Conservation (phyloP, 2,329 filamentous ascomycete species). For the Verticillium albo-atrum region DNA sequence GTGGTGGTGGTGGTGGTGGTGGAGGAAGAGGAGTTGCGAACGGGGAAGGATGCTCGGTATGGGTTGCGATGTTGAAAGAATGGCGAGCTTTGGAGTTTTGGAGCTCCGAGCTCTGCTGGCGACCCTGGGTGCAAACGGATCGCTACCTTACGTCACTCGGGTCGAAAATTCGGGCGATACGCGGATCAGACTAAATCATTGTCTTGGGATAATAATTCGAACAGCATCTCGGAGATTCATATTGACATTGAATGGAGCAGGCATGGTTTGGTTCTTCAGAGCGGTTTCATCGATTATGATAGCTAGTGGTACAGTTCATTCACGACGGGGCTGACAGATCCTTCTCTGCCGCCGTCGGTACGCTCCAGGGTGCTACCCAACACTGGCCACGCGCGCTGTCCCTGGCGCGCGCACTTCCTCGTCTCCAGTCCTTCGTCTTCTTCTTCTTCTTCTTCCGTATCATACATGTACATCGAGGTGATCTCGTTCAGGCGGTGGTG, state of each 20-base stretch:
- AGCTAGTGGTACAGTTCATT: constrained; percentile 2
- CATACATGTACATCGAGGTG: constrained; percentile 11
- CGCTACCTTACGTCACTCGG: not conserved
- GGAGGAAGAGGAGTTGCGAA: not conserved
- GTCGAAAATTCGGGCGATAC: not conserved
- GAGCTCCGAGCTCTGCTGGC: not conserved
- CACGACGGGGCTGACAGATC: not conserved
- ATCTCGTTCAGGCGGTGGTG: constrained; percentile 3
- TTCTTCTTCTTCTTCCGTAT: not conserved
- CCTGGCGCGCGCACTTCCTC: not conserved
- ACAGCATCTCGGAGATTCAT: not conserved
- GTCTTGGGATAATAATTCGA: not conserved
- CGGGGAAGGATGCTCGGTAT: not conserved
- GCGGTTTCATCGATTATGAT: constrained; percentile 1
- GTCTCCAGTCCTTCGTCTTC: not conserved
- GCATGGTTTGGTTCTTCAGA: constrained; percentile 1
- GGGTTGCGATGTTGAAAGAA: not conserved
- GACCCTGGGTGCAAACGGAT: not conserved
- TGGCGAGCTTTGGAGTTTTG: not conserved
- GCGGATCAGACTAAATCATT: not conserved
- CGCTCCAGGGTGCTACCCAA: not conserved
- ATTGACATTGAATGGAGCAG: not conserved
- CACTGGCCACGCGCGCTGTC: not conserved
- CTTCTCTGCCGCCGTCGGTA: not conserved
- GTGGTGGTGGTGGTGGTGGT: not conserved